Percentiles rank a stretch among this genome's conserved stretches.
These are phyloP conservation scores for Lactarius akahatsu DNA, from an alignment of 768 basidiomycete species.

Conservation along the genomic window DNA sequence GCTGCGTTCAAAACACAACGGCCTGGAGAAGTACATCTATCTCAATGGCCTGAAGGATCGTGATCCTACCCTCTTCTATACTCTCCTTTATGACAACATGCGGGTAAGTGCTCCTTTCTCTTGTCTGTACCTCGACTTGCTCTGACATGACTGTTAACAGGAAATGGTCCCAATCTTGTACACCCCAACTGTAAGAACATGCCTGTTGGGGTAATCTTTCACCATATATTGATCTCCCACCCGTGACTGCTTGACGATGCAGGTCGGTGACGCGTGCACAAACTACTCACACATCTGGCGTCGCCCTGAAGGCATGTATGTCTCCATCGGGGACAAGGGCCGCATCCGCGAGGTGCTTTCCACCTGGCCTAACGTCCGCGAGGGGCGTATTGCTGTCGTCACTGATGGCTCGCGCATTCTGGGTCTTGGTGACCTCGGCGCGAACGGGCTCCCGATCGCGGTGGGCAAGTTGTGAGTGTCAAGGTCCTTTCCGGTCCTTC, in stretches of 20 bases:
- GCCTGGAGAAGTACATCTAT: conserved; percentile 84
- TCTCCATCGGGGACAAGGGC: conserved; percentile 84
- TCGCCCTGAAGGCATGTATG: conserved; percentile 41
- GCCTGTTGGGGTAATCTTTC: conserved; percentile 73
- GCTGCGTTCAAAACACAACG: conserved; percentile 68
- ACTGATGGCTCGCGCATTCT: conserved; percentile 92
- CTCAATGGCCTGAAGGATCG: conserved; percentile 71
- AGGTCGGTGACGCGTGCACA: conserved; percentile 30
- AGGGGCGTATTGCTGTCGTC: conserved; percentile 85
- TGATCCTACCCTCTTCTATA: conserved; percentile 77
- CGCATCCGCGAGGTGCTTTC: conserved; percentile 66
- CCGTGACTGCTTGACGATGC: conserved; percentile 44
- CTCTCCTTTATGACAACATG: conserved; percentile 70
- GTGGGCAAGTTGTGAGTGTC: conserved; percentile 73
- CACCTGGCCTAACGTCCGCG: conserved; percentile 70
- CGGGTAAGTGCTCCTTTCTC: conserved; percentile 42
- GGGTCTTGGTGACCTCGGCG: conserved; percentile 80
- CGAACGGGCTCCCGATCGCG: conserved; percentile 84
- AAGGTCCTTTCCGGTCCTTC: background rate
- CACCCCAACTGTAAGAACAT: conserved; percentile 89
- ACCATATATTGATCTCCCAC: conserved; percentile 70
- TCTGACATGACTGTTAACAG: conserved; percentile 31
- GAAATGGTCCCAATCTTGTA: conserved; percentile 79
- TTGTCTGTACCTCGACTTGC: background rate
- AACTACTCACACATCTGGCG: conserved; percentile 31